Evolutionary conservation across 73 alveolate species (phyloP).

Genomic region (Durusdinium trenchii): DNA sequence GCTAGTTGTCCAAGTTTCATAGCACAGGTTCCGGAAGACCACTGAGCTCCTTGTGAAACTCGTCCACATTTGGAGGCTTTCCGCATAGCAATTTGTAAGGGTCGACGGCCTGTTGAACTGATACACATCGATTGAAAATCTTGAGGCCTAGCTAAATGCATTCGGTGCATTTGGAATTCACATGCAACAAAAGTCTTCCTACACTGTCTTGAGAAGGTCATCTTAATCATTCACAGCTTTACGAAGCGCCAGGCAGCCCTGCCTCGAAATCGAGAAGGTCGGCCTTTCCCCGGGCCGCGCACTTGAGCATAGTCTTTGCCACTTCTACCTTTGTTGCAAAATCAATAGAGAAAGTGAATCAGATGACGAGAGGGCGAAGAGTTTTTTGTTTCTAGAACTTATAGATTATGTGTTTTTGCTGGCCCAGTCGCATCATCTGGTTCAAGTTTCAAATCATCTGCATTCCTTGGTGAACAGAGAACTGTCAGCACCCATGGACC

Average conservation of each 20-base stretch:
- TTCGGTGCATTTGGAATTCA: no score
- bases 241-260: background rate
- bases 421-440: no score
- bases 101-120: slow-evolving; percentile 45
- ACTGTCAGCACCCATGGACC: no score
- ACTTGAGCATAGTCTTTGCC: slow-evolving; percentile 69
- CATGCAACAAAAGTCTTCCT: background rate
- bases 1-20: no score
- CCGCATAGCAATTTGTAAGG: slow-evolving; percentile 84
- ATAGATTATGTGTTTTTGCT: no score
- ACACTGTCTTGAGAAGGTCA: background rate
- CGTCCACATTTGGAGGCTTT: slow-evolving; percentile 20
- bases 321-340: slow-evolving; percentile 24
- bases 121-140: background rate
- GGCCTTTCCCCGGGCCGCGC: slow-evolving; percentile 92
- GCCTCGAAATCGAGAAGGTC: slow-evolving; percentile 92
- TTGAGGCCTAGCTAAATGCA: no score
- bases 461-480: no score
- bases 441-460: no score
- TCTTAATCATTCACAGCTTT: background rate
- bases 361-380: no score
- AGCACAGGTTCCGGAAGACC: background rate
- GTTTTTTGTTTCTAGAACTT: no score
- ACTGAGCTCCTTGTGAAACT: slow-evolving; percentile 17
- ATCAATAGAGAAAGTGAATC: no score